phyloP scores from a whole-genome alignment of 192 early-diverging fungal species.

The Dimargaris cristalligena region DNA sequence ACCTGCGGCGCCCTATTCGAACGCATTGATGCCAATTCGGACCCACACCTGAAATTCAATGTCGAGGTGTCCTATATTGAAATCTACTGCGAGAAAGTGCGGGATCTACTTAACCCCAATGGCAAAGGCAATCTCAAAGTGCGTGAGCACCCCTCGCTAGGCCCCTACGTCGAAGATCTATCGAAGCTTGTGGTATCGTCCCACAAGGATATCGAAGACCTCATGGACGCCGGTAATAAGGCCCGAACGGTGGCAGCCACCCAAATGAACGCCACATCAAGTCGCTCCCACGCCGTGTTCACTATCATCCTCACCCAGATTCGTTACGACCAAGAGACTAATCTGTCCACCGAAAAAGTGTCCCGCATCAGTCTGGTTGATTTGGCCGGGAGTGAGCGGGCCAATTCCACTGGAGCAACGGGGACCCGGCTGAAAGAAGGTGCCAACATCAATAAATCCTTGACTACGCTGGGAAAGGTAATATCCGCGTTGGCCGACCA shows the following conservation, averaged over 20 bases:
- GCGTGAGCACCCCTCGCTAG: conserved; percentile 58
- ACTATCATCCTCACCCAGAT: conserved; percentile 57
- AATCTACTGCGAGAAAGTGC: conserved; percentile 75
- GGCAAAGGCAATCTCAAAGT: conserved; percentile 63
- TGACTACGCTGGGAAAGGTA: conserved; percentile 86
- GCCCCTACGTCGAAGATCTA: conserved; percentile 86
- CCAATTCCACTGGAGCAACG: conserved; percentile 67
- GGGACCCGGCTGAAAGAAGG: conserved; percentile 78
- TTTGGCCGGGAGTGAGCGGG: conserved; percentile 86
- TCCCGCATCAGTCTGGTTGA: conserved; percentile 75
- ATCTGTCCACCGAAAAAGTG: conserved; percentile 50
- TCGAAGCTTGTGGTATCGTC: conserved; percentile 67
- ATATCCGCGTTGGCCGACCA: conserved; percentile 75
- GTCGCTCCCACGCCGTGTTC: conserved; percentile 76
- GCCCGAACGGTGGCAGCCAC: conserved; percentile 77
- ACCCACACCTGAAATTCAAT: conserved; percentile 31
- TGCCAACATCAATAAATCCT: conserved; percentile 84
- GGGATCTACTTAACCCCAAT: conserved; percentile 62
- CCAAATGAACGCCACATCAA: conserved; percentile 86
- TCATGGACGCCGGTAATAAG: conserved; percentile 73
- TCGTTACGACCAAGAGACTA: conserved; percentile 27
- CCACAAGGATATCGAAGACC: conserved; percentile 42
- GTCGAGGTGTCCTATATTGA: conserved; percentile 84
- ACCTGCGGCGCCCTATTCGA: conserved; percentile 69
- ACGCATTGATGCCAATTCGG: conserved; percentile 28